phyloP scores from a whole-genome alignment of 2,329 filamentous ascomycete species.

The Neoscytalidium dimidiatum region DNA sequence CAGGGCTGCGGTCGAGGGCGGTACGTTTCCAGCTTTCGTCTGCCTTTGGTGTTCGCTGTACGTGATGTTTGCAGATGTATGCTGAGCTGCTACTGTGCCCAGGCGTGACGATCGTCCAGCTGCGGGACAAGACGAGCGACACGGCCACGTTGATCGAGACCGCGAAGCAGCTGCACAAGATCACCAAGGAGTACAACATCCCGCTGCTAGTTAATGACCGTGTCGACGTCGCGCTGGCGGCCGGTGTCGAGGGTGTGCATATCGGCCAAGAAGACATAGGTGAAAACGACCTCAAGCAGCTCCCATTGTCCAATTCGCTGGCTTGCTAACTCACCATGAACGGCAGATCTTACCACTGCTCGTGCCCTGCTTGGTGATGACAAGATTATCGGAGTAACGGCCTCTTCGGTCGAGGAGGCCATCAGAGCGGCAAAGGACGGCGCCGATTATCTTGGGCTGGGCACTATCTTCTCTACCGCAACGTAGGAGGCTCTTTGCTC shows the following conservation, averaged over 20 bases:
- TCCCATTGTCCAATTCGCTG: neutral
- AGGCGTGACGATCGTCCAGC: constrained; percentile 82
- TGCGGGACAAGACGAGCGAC: constrained; percentile 82
- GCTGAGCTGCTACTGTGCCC: constrained; percentile 18
- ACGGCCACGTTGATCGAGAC: constrained; percentile 71
- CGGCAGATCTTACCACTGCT: constrained; percentile 63
- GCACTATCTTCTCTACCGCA: constrained; percentile 82
- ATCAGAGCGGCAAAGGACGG: constrained; percentile 69
- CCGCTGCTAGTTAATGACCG: constrained; percentile 93
- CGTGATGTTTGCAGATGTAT: neutral
- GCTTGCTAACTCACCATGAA: constrained; percentile 2
- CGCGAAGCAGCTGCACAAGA: constrained; percentile 68
- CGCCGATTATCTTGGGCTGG: constrained; percentile 90
- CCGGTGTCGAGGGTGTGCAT: constrained; percentile 89
- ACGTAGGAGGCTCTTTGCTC: constrained; percentile 54
- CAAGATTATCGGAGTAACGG: constrained; percentile 86
- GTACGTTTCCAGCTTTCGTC: constrained; percentile 41
- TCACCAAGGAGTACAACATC: constrained; percentile 68
- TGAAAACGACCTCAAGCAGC: constrained; percentile 33
- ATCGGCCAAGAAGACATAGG: constrained; percentile 93
- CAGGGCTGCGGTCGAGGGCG: constrained; percentile 72
- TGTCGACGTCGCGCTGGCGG: constrained; percentile 82
- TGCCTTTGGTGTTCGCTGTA: too few species aligned
- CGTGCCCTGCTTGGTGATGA: constrained; percentile 71
- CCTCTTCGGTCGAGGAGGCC: constrained; percentile 74